Conservation (phyloP, 257 asterid genomes). For the Rhazya stricta region DNA sequence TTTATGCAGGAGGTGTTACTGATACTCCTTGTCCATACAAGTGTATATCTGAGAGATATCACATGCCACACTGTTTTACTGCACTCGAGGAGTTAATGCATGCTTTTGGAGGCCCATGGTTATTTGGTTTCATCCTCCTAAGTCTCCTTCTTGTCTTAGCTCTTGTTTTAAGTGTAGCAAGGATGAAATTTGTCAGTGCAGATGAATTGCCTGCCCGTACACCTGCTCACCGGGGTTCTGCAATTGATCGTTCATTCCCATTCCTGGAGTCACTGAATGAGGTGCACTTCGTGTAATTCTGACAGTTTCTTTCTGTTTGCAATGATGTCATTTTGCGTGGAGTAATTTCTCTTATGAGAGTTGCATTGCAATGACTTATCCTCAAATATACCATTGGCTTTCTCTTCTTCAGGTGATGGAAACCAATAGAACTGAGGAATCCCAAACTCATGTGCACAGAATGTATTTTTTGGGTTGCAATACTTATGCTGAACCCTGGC, state of each 20-base stretch:
- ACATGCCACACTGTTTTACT: conserved; percentile 82
- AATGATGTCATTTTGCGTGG: neutral
- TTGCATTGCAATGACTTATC: neutral
- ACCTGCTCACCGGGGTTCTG: conserved; percentile 61
- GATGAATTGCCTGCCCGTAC: conserved; percentile 72
- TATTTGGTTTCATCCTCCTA: conserved; percentile 63
- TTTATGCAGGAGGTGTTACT: conserved; percentile 63
- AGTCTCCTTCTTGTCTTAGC: conserved; percentile 71
- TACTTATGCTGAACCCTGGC: conserved; percentile 87
- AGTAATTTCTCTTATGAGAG: neutral
- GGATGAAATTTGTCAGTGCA: conserved; percentile 67
- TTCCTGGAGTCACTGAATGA: conserved; percentile 84
- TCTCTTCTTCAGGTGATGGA: conserved; percentile 61
- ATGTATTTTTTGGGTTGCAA: conserved; percentile 80
- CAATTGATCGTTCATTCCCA: conserved; percentile 82
- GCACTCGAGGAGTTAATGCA: conserved; percentile 79
- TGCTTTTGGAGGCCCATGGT: conserved; percentile 94
- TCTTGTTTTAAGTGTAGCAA: conserved; percentile 82
- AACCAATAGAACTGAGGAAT: conserved; percentile 78
- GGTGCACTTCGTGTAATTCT: conserved; percentile 27
- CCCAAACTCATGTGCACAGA: conserved; percentile 78
- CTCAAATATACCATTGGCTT: neutral
- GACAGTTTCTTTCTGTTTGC: neutral
- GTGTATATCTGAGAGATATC: conserved; percentile 83
- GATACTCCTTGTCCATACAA: conserved; percentile 76